phyloP scores from a whole-genome alignment of 371 early-diverging fungal genomes.

The Haplosporangium sp. region DNA sequence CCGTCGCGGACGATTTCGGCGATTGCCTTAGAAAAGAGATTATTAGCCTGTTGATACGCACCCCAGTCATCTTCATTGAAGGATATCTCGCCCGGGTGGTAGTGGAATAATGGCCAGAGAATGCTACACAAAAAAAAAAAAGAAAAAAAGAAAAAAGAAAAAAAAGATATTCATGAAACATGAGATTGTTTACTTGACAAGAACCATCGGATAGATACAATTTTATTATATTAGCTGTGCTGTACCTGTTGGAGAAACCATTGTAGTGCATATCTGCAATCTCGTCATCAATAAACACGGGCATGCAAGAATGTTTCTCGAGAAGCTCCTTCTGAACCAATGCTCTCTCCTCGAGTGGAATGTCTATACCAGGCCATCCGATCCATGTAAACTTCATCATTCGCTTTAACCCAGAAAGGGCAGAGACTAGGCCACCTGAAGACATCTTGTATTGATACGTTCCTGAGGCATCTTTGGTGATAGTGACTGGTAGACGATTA shows the following conservation, averaged over 20 bases:
- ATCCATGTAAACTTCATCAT: constrained; percentile 99
- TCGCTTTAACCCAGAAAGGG: constrained; percentile 93
- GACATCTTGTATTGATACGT: constrained; percentile 86
- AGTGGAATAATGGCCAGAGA: constrained; percentile 99
- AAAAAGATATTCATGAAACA: neutral
- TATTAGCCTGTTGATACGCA: constrained; percentile 95
- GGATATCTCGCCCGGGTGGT: constrained; percentile 96
- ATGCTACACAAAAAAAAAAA: constrained; percentile 68
- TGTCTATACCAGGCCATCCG: constrained; percentile 97
- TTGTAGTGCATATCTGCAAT: constrained; percentile 98
- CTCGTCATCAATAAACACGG: constrained; percentile 97
- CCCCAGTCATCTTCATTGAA: constrained; percentile 96
- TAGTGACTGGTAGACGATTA: constrained; percentile 99
- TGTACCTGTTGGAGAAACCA: constrained; percentile 97
- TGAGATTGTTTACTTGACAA: too few relatives aligned
- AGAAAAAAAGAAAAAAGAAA: constrained; percentile 18
- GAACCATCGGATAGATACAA: neutral
- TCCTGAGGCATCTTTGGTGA: constrained; percentile 76
- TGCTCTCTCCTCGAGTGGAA: constrained; percentile 86
- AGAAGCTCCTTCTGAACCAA: constrained; percentile 79
- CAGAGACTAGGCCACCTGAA: constrained; percentile 98
- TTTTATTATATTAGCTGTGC: neutral
- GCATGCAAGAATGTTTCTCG: constrained; percentile 90
- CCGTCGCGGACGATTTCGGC: constrained; percentile 85
- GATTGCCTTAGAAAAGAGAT: constrained; percentile 91